Evolutionary conservation across 371 early-diverging fungal genomes (phyloP).

Genomic region (Cladochytrium tenue): DNA sequence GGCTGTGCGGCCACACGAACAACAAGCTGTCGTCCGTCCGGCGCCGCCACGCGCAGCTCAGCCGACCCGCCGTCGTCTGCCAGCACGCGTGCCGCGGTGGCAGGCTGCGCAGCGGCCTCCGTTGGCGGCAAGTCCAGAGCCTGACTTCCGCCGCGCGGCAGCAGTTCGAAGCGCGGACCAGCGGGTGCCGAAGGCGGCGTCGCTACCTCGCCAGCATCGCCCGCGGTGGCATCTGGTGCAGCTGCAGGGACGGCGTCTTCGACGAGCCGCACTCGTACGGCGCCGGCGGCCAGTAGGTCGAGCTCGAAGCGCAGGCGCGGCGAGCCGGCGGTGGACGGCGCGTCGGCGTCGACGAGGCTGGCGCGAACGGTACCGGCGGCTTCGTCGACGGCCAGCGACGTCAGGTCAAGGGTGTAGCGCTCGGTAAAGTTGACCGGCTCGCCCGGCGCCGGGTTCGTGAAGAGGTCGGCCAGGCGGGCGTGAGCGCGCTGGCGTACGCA

Average conservation of each 20-base stretch:
- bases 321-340: slow-evolving; percentile 47
- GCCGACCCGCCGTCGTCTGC: not conserved
- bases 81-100: not conserved
- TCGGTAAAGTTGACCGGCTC: not conserved
- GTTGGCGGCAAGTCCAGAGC: not conserved
- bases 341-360: slow-evolving; percentile 49
- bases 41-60: not conserved
- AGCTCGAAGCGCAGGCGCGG: slow-evolving; percentile 42
- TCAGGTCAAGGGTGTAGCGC: slow-evolving; percentile 23
- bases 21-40: not conserved
- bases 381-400: not conserved
- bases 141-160: not conserved
- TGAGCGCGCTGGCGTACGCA: slow-evolving; percentile 86
- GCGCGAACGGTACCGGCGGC: slow-evolving; percentile 56
- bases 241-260: too few species aligned
- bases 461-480: slow-evolving; percentile 65
- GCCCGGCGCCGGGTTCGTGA: too few species aligned
- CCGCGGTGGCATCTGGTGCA: too few species aligned
- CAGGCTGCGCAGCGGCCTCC: not conserved
- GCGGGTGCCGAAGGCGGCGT: too few species aligned
- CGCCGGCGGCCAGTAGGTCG: slow-evolving; percentile 18
- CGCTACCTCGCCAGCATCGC: too few species aligned
- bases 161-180: not conserved
- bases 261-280: slow-evolving; percentile 38
- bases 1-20: not conserved